Base-by-base conservation (phyloP, 306 rosid species). In the Prinsepia uniflora region DNA sequence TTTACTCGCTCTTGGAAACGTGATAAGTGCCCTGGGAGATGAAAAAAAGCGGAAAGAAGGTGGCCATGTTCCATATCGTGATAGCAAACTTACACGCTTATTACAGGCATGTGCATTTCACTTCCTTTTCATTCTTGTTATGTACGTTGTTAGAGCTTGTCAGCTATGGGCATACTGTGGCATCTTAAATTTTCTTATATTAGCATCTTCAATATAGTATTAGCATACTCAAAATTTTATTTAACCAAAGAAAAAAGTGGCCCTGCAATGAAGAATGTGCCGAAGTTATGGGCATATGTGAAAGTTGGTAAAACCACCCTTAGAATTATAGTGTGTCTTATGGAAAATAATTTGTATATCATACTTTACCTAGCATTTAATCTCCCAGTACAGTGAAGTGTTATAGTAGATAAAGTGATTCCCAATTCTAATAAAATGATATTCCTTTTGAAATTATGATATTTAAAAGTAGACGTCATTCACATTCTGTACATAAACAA, bases 21-120 rank as follows among this genome's bases (percentile, higher is more conserved):
- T 91, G 64, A 95, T 95, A 79, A 95, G 97, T 80, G 99, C 99
- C 42, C 67, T 95, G 81, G 97, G 99, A 72, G 99, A 95, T 84
- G 99, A 95, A 81, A 87, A 87, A 77, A 95, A 89, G 76, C 82
- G 96, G 65, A 95, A 82, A 87, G 99, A 95, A 84, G 99, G 99
- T 50, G 96, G 97, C 20, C 96, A 91, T 9, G 96, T 95, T 61
- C 99, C 99, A 39, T 95, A 91, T 68, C 91, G 99, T 62, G 99
- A 95, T 78, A 95, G 99, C 89, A 91, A 95, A 82, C 78, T 91
- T 69, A 95, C 99, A 7, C 95, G 99, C 45, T 80, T 95, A 60
- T 75, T 95, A 77, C 97, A 95, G 97, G 99, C 79, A 79, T 68
- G 83, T 14, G 53, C 43, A 41, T 61, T 60, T 53, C 59, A 42